These are phyloP conservation scores for Aureobasidium pullulans DNA, from an alignment of 2,329 filamentous ascomycete genomes.

Conservation along the genomic window DNA sequence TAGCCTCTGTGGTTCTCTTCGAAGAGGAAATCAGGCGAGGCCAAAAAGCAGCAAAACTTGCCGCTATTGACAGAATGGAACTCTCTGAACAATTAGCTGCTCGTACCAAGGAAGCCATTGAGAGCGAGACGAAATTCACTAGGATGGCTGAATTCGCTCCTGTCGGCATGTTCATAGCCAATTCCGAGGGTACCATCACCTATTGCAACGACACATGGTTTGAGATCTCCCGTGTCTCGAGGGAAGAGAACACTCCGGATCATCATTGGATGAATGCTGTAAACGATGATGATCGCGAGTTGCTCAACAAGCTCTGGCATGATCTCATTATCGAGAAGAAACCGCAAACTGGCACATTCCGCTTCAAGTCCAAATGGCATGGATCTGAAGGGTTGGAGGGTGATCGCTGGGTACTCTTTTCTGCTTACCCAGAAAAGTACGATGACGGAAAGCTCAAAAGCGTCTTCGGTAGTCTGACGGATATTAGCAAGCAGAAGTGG, in stretches of 20 bases:
- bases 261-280: constrained; percentile 64
- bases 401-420: constrained; percentile 73
- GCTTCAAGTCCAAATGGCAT: constrained; percentile 63
- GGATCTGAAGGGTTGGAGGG: constrained; percentile 44
- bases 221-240: constrained; percentile 50
- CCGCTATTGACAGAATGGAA: constrained; percentile 68
- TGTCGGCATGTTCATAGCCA: constrained; percentile 79
- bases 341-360: constrained; percentile 63
- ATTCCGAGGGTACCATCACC: constrained; percentile 60
- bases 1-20: constrained; percentile 74
- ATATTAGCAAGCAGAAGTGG: constrained; percentile 80
- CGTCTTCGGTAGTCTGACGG: constrained; percentile 74
- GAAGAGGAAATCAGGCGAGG: constrained; percentile 75
- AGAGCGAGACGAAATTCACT: constrained; percentile 69
- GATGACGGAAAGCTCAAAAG: constrained; percentile 58
- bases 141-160: constrained; percentile 79
- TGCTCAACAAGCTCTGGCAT: constrained; percentile 55
- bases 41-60: constrained; percentile 64
- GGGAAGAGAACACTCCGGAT: constrained; percentile 21
- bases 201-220: constrained; percentile 77
- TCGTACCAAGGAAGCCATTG: constrained; percentile 48
- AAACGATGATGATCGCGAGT: constrained; percentile 55
- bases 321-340: constrained; percentile 55
- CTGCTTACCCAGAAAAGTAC: constrained; percentile 65
- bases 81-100: constrained; percentile 67